These are phyloP conservation scores for Mycena alexandri DNA, from an alignment of 768 basidiomycete genomes.

Conservation along the genomic window DNA sequence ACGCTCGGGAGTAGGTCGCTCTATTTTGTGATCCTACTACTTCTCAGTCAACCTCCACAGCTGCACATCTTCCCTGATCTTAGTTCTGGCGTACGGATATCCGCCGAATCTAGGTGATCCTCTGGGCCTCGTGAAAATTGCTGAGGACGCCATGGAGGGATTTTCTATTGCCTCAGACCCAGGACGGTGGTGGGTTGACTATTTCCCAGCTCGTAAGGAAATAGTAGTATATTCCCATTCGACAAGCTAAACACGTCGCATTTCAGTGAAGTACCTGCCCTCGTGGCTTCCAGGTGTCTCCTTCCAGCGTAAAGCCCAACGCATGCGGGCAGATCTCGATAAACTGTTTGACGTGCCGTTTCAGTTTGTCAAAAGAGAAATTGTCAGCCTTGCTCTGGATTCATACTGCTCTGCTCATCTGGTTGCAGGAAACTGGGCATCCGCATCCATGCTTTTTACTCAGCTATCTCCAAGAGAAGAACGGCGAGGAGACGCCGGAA, in stretches of 20 bases:
- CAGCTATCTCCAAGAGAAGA: conserved; percentile 40
- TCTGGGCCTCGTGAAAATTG: conserved; percentile 46
- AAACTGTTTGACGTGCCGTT: conserved; percentile 47
- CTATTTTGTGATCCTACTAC: background rate
- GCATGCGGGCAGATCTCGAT: conserved; percentile 44
- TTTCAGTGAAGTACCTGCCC: conserved; percentile 47
- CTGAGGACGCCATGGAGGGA: conserved; percentile 50
- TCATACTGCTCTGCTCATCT: background rate
- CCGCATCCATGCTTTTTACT: conserved; percentile 40
- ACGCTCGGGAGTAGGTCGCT: conserved; percentile 25
- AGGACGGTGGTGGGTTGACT: conserved; percentile 48
- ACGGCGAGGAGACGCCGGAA: conserved; percentile 31
- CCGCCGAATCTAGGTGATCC: conserved; percentile 37
- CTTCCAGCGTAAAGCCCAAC: conserved; percentile 42
- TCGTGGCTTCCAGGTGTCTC: conserved; percentile 47
- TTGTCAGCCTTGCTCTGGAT: conserved; percentile 34
- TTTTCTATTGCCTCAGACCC: conserved; percentile 50
- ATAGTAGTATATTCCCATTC: conserved; percentile 18
- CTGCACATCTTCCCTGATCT: conserved; percentile 42
- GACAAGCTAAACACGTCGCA: background rate
- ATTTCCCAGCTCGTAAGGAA: conserved; percentile 42
- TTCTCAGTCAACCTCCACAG: conserved; percentile 15
- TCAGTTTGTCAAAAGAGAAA: conserved; percentile 44
- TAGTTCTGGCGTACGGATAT: conserved; percentile 45
- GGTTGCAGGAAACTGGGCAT: conserved; percentile 34